Evolutionary conservation across 2,329 filamentous ascomycete species (phyloP), one percentile per base, ranked within the genome.

Genomic region (Neonectria punicea): DNA sequence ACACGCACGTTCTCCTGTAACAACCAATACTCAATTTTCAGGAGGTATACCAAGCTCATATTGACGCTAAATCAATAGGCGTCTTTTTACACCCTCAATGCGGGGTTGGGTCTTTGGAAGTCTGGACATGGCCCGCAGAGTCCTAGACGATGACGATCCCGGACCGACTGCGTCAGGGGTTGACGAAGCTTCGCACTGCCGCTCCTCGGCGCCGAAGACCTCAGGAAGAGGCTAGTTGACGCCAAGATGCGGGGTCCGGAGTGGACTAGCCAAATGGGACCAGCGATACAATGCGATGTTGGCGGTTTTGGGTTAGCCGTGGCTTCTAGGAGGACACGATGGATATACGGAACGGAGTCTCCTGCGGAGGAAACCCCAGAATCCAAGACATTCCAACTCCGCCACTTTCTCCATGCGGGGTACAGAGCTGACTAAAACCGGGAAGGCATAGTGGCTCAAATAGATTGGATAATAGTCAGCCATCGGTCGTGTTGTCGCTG

Each of bases 161-260:
- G 8, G 10, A 30, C 18, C 20, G 11, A 20, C 16, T 51, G n/a
- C 4, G n/a, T 28, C 16, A 28, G 20, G 20, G 25, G 44, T 50
- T 18, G 10, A 34, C 20, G 28, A 11, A 18, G 32, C n/a, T 32
- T 34, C 28, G 7, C 30, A 63, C 34, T 63, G 54, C 60, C 60
- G 60, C 36, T 49, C 60, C 60, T 55, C 55, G 61, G 61, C 32
- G 34, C 61, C 55, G 61, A 54, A 36, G 8, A 49, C n/a, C 4
- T 32, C 2, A 1, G 28, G 16, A 30, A 25, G 28, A 28, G 50
- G 43, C 18, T 13, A 28, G 10, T 32, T 9, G 32, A 14, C 14
- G 50, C 50, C 25, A 54, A 61, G 51, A 61, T 58, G 58, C 58
- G 58, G 58, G 58, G 58, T 54, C 32, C 36, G 25, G 11, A 5